phyloP scores from a whole-genome alignment of 257 asterid species.

The Solanum pimpinellifolium region DNA sequence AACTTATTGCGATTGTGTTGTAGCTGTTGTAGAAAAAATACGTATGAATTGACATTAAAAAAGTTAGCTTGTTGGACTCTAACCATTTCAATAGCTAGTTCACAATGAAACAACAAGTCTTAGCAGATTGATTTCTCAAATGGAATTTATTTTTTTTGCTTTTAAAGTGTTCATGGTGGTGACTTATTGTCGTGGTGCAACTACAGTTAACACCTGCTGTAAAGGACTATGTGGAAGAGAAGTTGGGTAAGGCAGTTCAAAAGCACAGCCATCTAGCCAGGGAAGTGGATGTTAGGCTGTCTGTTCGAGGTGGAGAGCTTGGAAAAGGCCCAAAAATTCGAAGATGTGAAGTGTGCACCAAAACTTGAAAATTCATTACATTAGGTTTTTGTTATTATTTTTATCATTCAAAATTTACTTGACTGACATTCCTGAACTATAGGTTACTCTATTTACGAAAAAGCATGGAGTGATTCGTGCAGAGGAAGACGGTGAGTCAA shows the following conservation, averaged over 20 bases:
- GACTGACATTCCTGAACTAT: neutral
- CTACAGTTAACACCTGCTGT: constrained; percentile 61
- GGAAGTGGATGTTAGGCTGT: constrained; percentile 85
- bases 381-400: neutral
- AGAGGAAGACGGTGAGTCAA: constrained; percentile 76
- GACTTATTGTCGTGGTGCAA: neutral
- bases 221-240: constrained; percentile 76
- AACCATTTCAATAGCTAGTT: neutral
- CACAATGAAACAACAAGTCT: neutral
- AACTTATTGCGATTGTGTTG: neutral
- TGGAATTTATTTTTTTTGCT: neutral
- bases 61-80: neutral
- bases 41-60: neutral
- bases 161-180: neutral
- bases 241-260: constrained; percentile 80
- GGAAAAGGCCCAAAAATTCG: constrained; percentile 82
- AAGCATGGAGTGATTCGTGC: constrained; percentile 89
- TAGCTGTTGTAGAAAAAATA: neutral
- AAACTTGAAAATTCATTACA: neutral
- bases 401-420: neutral
- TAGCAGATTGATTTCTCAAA: neutral
- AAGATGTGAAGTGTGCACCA: constrained; percentile 69
- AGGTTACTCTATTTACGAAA: constrained; percentile 87
- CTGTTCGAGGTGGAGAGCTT: constrained; percentile 83
- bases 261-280: constrained; percentile 82